Conservation (phyloP, 2,329 filamentous ascomycete genomes). For the Trichoderma semiorbis region DNA sequence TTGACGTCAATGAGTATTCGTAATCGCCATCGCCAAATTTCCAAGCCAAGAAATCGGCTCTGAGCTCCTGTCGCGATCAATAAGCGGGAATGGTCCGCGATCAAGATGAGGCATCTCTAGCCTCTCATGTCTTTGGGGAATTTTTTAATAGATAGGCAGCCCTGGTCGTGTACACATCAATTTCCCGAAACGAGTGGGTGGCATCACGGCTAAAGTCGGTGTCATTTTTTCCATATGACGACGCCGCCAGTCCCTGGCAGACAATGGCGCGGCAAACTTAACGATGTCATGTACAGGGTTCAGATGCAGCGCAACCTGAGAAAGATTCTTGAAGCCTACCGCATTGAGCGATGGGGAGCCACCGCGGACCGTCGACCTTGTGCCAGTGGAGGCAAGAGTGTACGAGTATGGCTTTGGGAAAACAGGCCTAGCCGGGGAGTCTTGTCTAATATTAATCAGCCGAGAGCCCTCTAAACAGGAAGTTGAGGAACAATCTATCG, state of each 20-base stretch:
- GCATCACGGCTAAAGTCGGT: conserved; percentile 10
- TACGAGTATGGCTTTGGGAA: not conserved
- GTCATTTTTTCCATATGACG: not conserved
- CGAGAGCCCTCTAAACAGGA: conserved; percentile 4
- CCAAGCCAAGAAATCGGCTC: not conserved
- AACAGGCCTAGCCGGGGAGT: not conserved
- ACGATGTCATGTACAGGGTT: not conserved
- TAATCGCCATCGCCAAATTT: not conserved
- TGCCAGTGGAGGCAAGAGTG: not conserved
- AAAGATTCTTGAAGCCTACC: conserved; percentile 6
- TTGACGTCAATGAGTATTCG: not conserved
- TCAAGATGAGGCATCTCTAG: not conserved
- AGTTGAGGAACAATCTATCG: not conserved
- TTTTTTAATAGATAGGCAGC: not conserved
- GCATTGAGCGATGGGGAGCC: not conserved
- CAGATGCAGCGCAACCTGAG: not conserved
- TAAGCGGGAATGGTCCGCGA: not conserved
- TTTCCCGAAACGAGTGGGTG: not conserved
- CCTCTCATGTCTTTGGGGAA: not conserved
- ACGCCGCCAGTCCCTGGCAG: conserved; percentile 1
- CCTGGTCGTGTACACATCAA: not conserved
- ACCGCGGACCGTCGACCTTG: not conserved
- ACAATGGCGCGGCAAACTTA: not conserved
- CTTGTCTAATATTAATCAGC: not conserved
- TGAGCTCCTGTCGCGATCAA: not conserved